A percentile compares a stretch with the other conserved stretches of the same genome.
Conservation (phyloP, 2,329 filamentous ascomycete species). For the Geoglossum cookeanum region DNA sequence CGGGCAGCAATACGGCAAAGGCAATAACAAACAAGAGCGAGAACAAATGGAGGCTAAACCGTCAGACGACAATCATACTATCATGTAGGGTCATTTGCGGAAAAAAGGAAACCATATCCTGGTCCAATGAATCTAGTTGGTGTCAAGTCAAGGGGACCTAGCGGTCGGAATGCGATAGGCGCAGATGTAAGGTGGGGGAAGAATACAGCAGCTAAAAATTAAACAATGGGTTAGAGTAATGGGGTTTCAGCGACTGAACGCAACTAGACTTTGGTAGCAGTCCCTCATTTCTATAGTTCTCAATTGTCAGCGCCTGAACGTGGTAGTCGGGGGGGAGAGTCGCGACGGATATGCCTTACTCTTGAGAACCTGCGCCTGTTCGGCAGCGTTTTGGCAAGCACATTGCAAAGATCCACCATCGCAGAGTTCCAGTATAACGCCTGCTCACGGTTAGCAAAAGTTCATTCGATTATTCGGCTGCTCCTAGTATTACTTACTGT, state of each 20-base stretch:
- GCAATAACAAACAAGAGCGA: neutral
- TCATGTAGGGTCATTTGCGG: neutral
- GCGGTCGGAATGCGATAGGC: neutral
- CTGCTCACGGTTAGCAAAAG: conserved; percentile 5
- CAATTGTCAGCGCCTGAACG: neutral
- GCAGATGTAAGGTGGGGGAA: neutral
- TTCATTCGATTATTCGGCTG: neutral
- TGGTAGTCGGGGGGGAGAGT: neutral
- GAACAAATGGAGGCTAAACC: neutral
- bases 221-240: neutral
- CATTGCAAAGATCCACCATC: conserved; percentile 44
- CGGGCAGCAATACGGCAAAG: neutral
- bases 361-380: conserved; percentile 31
- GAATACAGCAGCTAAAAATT: neutral
- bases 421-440: conserved; percentile 39
- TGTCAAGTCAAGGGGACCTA: neutral
- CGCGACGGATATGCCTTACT: conserved; percentile 22
- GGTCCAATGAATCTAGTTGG: neutral
- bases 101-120: neutral
- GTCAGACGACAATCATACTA: neutral
- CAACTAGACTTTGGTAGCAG: neutral
- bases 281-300: neutral
- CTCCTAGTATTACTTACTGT: conserved; percentile 37
- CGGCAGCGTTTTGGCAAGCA: conserved; percentile 37
- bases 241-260: neutral